phyloP scores from a whole-genome alignment of 1,139 yeast species.

The Lodderomyces margitis region DNA sequence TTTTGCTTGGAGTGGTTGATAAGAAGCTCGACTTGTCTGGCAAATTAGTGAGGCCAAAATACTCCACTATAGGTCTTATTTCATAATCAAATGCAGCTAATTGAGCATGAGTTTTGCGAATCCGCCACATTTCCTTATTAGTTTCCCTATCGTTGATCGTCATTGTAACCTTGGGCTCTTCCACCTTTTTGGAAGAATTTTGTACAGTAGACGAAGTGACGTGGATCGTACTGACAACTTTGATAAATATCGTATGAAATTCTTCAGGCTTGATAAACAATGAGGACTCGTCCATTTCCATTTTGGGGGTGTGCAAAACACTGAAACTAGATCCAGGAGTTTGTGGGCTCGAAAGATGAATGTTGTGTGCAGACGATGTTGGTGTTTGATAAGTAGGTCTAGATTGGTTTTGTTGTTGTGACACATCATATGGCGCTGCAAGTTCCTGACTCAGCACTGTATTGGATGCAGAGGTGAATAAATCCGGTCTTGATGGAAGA shows the following conservation, averaged over 20 bases:
- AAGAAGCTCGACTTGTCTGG: conserved; percentile 56
- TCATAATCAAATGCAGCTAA: conserved; percentile 55
- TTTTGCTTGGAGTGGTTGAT: conserved; percentile 61
- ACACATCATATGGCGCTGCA: conserved; percentile 8
- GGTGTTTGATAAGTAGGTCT: conserved; percentile 13
- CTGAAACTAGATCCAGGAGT: conserved; percentile 23
- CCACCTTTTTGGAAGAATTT: conserved; percentile 29
- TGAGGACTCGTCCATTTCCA: conserved; percentile 26
- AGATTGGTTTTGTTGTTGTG: conserved; percentile 3
- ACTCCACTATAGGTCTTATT: conserved; percentile 53
- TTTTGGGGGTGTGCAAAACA: conserved; percentile 24
- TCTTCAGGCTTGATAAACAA: conserved; percentile 68
- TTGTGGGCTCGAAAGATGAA: conserved; percentile 12
- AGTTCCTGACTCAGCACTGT: neutral
- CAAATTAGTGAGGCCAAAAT: conserved; percentile 63
- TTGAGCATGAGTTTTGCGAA: conserved; percentile 59
- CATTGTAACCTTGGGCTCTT: conserved; percentile 61
- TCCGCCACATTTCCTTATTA: conserved; percentile 68
- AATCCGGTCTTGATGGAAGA: neutral
- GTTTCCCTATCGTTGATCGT: conserved; percentile 59
- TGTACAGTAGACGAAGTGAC: conserved; percentile 25
- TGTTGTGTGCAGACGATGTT: conserved; percentile 7
- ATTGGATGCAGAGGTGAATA: neutral
- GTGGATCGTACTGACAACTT: conserved; percentile 58
- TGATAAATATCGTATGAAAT: conserved; percentile 58